These are phyloP conservation scores for Seiridium unicorne DNA, from an alignment of 2,329 filamentous ascomycete genomes.

Conservation along the genomic window DNA sequence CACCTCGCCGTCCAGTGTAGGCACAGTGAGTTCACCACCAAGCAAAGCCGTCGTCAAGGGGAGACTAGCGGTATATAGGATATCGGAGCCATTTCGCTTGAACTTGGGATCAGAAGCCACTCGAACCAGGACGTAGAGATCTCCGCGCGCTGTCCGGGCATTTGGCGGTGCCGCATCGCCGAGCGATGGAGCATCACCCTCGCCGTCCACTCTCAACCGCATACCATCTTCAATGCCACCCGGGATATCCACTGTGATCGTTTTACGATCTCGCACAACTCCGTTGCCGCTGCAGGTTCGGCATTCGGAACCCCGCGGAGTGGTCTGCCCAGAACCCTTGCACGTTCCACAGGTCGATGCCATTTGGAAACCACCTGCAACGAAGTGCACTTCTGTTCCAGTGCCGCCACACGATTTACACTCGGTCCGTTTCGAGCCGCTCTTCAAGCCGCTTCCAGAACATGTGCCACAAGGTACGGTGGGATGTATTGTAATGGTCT, in stretches of 20 bases:
- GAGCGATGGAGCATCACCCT: constrained; percentile 82
- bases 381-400: constrained; percentile 81
- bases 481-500: constrained; percentile 85
- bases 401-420: constrained; percentile 85
- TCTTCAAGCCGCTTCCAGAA: constrained; percentile 78
- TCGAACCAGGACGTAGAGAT: constrained; percentile 87
- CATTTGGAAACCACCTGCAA: constrained; percentile 95
- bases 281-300: constrained; percentile 77
- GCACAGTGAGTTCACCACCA: constrained; percentile 85
- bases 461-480: constrained; percentile 81
- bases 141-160: constrained; percentile 69
- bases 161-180: constrained; percentile 65
- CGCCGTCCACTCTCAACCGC: constrained; percentile 79
- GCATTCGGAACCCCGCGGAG: constrained; percentile 81
- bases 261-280: constrained; percentile 78
- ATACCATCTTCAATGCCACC: constrained; percentile 96
- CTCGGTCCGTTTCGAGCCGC: constrained; percentile 68
- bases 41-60: constrained; percentile 91
- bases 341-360: constrained; percentile 83
- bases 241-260: constrained; percentile 86
- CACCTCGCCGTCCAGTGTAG: constrained; percentile 86
- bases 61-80: constrained; percentile 87
- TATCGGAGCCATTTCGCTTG: constrained; percentile 81
- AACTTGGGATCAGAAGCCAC: constrained; percentile 91
- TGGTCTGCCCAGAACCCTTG: constrained; percentile 72